Evolutionary conservation across 805 yeast genomes (phyloP).

Genomic region (Saturnispora gosingensis): DNA sequence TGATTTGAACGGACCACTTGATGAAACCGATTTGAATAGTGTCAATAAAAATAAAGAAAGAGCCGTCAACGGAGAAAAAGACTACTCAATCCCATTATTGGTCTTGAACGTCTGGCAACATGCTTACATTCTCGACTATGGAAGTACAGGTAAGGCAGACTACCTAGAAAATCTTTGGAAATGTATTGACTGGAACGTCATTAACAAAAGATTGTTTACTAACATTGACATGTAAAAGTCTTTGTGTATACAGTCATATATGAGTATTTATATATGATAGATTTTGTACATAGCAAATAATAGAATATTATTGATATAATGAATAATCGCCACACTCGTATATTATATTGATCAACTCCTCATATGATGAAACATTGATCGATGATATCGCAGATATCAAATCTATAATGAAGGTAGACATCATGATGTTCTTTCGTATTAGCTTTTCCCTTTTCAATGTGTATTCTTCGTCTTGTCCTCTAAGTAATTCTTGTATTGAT

Average conservation of each 20-base stretch:
- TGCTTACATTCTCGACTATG: constrained; percentile 80
- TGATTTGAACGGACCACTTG: constrained; percentile 69
- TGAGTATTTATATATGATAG: neutral
- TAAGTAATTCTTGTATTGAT: neutral
- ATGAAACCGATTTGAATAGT: constrained; percentile 42
- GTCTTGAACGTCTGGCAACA: constrained; percentile 82
- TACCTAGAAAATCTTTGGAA: constrained; percentile 73
- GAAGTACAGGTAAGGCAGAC: constrained; percentile 62
- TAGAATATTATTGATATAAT: constrained; percentile 16
- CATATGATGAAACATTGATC: constrained; percentile 26
- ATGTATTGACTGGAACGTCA: constrained; percentile 77
- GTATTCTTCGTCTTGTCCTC: neutral
- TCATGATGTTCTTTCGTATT: neutral
- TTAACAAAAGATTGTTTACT: constrained; percentile 35
- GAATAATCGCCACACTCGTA: constrained; percentile 24
- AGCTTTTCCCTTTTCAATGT: neutral
- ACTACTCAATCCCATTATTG: constrained; percentile 64
- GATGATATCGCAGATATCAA: constrained; percentile 27
- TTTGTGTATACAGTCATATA: neutral
- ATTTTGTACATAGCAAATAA: neutral
- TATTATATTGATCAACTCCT: constrained; percentile 22
- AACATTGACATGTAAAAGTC: constrained; percentile 10
- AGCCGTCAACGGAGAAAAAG: constrained; percentile 32
- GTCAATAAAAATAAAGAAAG: constrained; percentile 29
- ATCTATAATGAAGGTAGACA: constrained; percentile 21